Percentiles rank a stretch among this genome's conserved stretches.
Evolutionary conservation across 805 yeast species (phyloP).

Genomic region (Lipomyces chichibuensis): DNA sequence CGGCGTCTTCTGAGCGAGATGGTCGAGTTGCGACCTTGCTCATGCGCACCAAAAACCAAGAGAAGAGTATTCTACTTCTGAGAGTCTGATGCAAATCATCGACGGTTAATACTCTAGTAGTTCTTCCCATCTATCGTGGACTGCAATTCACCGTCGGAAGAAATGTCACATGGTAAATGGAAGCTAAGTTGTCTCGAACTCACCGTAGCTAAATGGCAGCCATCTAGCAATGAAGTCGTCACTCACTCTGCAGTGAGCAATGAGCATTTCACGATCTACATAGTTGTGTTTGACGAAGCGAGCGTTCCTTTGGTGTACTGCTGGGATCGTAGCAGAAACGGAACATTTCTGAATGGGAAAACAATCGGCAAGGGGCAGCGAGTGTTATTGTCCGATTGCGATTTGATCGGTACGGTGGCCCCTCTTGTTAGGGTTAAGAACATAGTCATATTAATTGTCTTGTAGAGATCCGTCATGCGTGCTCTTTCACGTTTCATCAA

Average conservation of each 20-base stretch:
- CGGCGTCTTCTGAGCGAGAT: not conserved
- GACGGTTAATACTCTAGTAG: conserved; percentile 3
- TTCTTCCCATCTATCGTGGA: conserved; percentile 12
- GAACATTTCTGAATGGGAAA: conserved; percentile 35
- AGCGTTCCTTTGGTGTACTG: conserved; percentile 36
- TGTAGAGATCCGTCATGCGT: conserved; percentile 36
- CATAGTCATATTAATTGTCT: not conserved
- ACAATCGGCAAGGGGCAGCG: conserved; percentile 30
- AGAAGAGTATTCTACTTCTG: conserved; percentile 15
- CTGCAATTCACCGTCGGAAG: conserved; percentile 28
- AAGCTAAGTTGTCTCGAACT: not conserved
- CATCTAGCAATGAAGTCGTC: conserved; percentile 22
- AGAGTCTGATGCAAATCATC: not conserved
- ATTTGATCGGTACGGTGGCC: conserved; percentile 19
- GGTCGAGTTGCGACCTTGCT: conserved; percentile 20
- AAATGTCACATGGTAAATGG: conserved; percentile 24
- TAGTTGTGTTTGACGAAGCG: conserved; percentile 34
- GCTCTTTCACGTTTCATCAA: conserved; percentile 33
- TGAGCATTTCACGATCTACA: conserved; percentile 34
- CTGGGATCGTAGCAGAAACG: conserved; percentile 36
- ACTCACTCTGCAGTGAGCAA: conserved; percentile 33
- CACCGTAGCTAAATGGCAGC: not conserved
- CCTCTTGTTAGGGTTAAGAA: not conserved
- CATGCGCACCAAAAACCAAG: conserved; percentile 16
- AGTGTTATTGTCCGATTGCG: conserved; percentile 35